These are phyloP conservation scores for Talaromyces verruculosus DNA, from an alignment of 2,329 filamentous ascomycete species.

Conservation along the genomic window DNA sequence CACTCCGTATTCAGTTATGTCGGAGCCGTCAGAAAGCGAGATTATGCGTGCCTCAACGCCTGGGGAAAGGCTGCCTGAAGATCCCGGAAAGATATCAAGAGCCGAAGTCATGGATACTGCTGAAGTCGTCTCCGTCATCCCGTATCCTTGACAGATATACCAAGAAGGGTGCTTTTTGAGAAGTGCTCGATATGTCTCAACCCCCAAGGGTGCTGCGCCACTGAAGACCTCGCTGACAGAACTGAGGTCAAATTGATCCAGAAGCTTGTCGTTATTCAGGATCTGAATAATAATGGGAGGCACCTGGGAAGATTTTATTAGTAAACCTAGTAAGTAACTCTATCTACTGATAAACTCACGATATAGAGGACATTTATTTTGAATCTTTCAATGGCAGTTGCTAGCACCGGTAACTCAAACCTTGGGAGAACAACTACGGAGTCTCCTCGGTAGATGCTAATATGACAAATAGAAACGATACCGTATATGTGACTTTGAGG, in stretches of 20 bases:
- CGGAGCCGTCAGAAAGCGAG: constrained; percentile 49
- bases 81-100: background rate
- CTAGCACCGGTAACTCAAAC: constrained; percentile 46
- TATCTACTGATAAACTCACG: background rate
- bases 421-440: constrained; percentile 35
- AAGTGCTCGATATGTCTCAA: constrained; percentile 44
- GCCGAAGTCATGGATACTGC: constrained; percentile 34
- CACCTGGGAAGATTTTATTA: constrained; percentile 31
- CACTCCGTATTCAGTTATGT: constrained; percentile 52
- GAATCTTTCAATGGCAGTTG: constrained; percentile 29
- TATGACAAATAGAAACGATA: constrained; percentile 64
- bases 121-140: constrained; percentile 58
- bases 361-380: constrained; percentile 25
- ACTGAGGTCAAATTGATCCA: constrained; percentile 43
- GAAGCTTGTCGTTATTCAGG: constrained; percentile 49
- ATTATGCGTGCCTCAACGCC: constrained; percentile 49
- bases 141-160: constrained; percentile 52
- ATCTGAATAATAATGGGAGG: constrained; percentile 48
- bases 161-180: constrained; percentile 35
- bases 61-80: constrained; percentile 25
- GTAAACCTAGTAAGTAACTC: background rate
- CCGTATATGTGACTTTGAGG: constrained; percentile 77
- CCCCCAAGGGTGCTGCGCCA: constrained; percentile 54
- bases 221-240: constrained; percentile 38
- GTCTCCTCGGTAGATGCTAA: constrained; percentile 65